A percentile compares a stretch with the other conserved stretches of the same genome.
phyloP scores from a whole-genome alignment of 2,329 filamentous ascomycete genomes.

The Sporothrix inflata region DNA sequence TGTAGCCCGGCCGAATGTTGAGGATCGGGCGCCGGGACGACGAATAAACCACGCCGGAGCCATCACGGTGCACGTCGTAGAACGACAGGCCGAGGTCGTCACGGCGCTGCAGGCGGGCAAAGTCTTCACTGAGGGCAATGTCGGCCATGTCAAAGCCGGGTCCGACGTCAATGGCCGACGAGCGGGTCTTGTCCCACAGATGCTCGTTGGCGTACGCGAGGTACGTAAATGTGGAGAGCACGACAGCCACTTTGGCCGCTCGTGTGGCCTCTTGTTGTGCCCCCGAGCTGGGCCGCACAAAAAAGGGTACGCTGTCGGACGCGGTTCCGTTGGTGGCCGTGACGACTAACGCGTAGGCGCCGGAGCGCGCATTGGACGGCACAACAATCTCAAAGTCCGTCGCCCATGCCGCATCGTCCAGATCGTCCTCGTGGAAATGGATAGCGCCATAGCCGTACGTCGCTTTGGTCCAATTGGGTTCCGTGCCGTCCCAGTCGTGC shows the following conservation, averaged over 20 bases:
- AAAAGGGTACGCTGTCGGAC: conserved; percentile 20
- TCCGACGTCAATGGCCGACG: background rate
- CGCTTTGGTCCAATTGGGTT: conserved; percentile 26
- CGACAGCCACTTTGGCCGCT: conserved; percentile 6
- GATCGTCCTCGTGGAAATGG: conserved; percentile 31
- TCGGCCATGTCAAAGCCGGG: background rate
- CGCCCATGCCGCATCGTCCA: conserved; percentile 27
- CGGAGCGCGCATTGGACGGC: conserved; percentile 14
- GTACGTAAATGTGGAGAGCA: conserved; percentile 29
- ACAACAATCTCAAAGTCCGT: conserved; percentile 20
- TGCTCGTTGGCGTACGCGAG: conserved; percentile 29
- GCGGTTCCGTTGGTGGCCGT: background rate
- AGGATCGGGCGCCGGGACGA: conserved; percentile 33
- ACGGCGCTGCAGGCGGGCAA: conserved; percentile 8
- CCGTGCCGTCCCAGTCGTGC: conserved; percentile 27
- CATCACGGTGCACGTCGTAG: conserved; percentile 46
- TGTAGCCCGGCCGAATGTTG: background rate
- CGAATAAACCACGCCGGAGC: conserved; percentile 42
- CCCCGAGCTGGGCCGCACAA: conserved; percentile 7
- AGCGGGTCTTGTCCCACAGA: conserved; percentile 19
- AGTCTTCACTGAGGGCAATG: background rate
- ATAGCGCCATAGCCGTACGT: conserved; percentile 28
- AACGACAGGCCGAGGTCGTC: conserved; percentile 44
- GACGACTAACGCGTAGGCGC: conserved; percentile 25
- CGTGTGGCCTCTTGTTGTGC: background rate